phyloP scores from a whole-genome alignment of 345 rosid species.

The Syzygium aromaticum region DNA sequence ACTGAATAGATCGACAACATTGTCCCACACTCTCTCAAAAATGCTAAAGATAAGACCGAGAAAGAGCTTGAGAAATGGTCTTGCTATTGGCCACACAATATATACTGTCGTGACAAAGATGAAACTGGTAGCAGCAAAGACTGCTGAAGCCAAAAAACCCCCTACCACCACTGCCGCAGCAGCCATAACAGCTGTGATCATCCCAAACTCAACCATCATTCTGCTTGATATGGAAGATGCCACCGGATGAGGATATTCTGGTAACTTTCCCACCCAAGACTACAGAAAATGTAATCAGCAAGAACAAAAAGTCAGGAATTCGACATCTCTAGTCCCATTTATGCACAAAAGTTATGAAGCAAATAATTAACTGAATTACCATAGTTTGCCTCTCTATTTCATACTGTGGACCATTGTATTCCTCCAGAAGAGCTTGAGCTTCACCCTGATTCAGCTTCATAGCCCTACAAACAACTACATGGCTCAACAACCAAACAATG shows the following conservation, averaged over 20 bases:
- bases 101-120: constrained; percentile 55
- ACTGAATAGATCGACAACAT: constrained; percentile 45
- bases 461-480: constrained; percentile 34
- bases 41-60: constrained; percentile 39
- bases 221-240: constrained; percentile 95
- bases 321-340: background rate
- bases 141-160: constrained; percentile 84
- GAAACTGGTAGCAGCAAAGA: constrained; percentile 79
- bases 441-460: constrained; percentile 56
- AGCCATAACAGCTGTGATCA: constrained; percentile 81
- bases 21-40: constrained; percentile 55
- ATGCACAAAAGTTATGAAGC: background rate
- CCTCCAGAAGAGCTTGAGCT: constrained; percentile 53
- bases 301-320: background rate
- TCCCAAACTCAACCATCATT: constrained; percentile 90
- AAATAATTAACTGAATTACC: constrained; percentile 26
- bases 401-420: constrained; percentile 57
- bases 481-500: background rate
- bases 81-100: constrained; percentile 77
- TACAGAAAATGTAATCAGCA: constrained; percentile 21
- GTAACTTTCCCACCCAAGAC: constrained; percentile 71
- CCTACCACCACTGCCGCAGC: constrained; percentile 83
- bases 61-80: constrained; percentile 64
- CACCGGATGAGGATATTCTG: constrained; percentile 72
- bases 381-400: constrained; percentile 65